Evolutionary conservation across 345 rosid genomes (phyloP), one percentile per base, ranked within the genome.

Genomic region (Laguncularia racemosa): DNA sequence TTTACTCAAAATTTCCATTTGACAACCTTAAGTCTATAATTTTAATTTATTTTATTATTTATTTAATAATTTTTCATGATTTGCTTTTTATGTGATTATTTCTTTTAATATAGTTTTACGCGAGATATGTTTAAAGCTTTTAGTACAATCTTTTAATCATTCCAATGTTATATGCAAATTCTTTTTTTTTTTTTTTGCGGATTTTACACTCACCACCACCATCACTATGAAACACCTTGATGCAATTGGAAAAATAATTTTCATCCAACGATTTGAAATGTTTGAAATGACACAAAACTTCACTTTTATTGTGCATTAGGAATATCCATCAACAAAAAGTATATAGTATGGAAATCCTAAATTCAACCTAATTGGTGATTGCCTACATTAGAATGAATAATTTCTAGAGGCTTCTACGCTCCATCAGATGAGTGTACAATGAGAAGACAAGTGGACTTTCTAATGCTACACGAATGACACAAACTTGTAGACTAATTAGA

Each of bases 181-280:
- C n/a, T n/a, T n/a, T n/a, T n/a, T n/a, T n/a, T n/a, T n/a, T n/a
- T n/a, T n/a, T n/a, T n/a, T n/a, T n/a, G n/a, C n/a, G n/a, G n/a
- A n/a, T n/a, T n/a, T n/a, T n/a, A n/a, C n/a, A 67, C 21, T 61
- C 62, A 0, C 62, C 66, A 17, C 66, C 57, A 14, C 53, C 57
- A 17, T 60, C 57, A 3, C 13, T 47, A 12, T 14, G 40, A 61
- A 61, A 55, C 9, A 10, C 17, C n/a, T 61, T 54, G 26, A 71
- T 51, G 20, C 1, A 15, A 13, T 12, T 4, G 4, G 13, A 1
- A 11, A 57, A 28, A 14, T 60, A 4, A 33, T 60, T 60, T 20
- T 59, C 19, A 12, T 44, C 40, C 0, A 44, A 5, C 3, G 14
- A 23, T 55, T 65, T 19, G 38, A 51, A 65, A 0, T 4, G 21